These are phyloP conservation scores for Pseudozyma hubeiensis DNA, from an alignment of 1,284 basidiomycete genomes.

Conservation along the genomic window DNA sequence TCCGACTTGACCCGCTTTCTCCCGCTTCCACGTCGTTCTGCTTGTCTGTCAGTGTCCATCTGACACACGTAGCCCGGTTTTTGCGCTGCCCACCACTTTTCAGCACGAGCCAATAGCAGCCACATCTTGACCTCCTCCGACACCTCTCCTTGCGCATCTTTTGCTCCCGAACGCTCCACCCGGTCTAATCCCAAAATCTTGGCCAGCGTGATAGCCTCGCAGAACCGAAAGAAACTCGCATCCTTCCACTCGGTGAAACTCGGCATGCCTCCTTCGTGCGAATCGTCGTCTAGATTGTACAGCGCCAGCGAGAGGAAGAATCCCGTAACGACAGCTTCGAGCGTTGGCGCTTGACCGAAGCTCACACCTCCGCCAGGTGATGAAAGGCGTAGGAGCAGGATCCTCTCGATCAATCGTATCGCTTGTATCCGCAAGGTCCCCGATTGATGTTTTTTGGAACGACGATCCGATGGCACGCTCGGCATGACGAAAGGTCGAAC, in stretches of 20 bases:
- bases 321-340: constrained; percentile 36
- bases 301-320: constrained; percentile 51
- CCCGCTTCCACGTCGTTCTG: not conserved
- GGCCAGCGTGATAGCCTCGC: constrained; percentile 51
- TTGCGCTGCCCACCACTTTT: constrained; percentile 46
- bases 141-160: not conserved
- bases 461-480: not conserved
- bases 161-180: not conserved
- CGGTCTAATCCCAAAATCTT: constrained; percentile 49
- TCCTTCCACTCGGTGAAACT: constrained; percentile 32
- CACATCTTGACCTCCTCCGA: constrained; percentile 26
- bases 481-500: constrained; percentile 28
- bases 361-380: constrained; percentile 20
- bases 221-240: constrained; percentile 43
- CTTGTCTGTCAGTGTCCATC: constrained; percentile 16
- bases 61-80: constrained; percentile 28
- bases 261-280: constrained; percentile 7
- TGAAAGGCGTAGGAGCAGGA: constrained; percentile 20
- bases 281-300: constrained; percentile 30
- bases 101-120: constrained; percentile 47
- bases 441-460: constrained; percentile 1
- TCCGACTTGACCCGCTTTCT: constrained; percentile 19
- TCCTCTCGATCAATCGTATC: constrained; percentile 14
- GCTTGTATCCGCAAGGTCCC: constrained; percentile 1
- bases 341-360: constrained; percentile 40